A percentile compares a stretch with the other conserved stretches of the same genome.
Evolutionary conservation across 371 early-diverging fungal genomes (phyloP).

Genomic region (Mortierella sp.): DNA sequence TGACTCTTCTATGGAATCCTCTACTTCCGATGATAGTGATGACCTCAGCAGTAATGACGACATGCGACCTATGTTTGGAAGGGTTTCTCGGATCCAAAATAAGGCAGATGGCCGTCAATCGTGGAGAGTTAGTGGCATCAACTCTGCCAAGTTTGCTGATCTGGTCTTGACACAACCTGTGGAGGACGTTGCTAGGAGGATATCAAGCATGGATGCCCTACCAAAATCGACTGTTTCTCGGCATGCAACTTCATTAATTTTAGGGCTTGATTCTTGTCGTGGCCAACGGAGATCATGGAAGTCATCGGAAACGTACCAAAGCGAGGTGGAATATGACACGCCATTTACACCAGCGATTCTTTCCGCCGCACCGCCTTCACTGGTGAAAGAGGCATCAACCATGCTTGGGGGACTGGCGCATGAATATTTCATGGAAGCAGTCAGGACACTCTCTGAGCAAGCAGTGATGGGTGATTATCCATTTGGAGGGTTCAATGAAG

Average conservation of each 20-base stretch:
- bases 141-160: conserved; percentile 37
- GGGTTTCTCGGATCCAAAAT: neutral
- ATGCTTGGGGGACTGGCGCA: conserved; percentile 32
- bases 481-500: conserved; percentile 59
- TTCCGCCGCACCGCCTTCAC: conserved; percentile 40
- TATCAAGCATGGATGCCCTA: too few species aligned
- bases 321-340: conserved; percentile 38
- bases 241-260: too few species aligned
- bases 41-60: conserved; percentile 8
- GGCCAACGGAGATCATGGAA: conserved; percentile 12
- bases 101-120: neutral
- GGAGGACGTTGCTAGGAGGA: conserved; percentile 6
- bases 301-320: conserved; percentile 23
- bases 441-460: conserved; percentile 58
- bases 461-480: conserved; percentile 65
- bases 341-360: conserved; percentile 41
- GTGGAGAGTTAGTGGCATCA: conserved; percentile 30
- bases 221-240: too few species aligned
- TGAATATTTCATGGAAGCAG: conserved; percentile 44
- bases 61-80: conserved; percentile 21
- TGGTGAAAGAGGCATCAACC: conserved; percentile 25
- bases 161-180: conserved; percentile 15
- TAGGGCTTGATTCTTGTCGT: too few species aligned
- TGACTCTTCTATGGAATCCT: conserved; percentile 15
- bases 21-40: conserved; percentile 33